Evolutionary conservation across 2,329 filamentous ascomycete species (phyloP).

Genomic region (Sarocladiaceae sp.): DNA sequence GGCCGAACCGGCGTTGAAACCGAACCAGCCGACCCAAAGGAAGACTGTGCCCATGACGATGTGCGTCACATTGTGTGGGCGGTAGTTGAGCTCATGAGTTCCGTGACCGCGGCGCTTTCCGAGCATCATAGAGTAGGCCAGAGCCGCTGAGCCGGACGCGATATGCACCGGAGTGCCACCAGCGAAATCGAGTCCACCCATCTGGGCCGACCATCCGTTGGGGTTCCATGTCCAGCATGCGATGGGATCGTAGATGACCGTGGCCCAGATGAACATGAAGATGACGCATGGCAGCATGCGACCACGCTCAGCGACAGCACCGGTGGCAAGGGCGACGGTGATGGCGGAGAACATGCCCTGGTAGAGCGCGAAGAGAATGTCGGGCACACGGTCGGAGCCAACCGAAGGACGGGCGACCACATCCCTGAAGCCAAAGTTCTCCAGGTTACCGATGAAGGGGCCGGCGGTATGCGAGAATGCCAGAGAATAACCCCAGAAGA

Average conservation of each 20-base stretch:
- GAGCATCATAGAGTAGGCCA: slow-evolving; percentile 88
- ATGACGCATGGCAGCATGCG: slow-evolving; percentile 82
- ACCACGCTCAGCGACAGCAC: slow-evolving; percentile 79
- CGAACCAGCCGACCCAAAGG: slow-evolving; percentile 93
- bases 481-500: slow-evolving; percentile 85
- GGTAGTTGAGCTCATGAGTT: slow-evolving; percentile 83
- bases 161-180: slow-evolving; percentile 90
- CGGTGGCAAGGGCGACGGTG: slow-evolving; percentile 78
- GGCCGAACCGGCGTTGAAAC: slow-evolving; percentile 85
- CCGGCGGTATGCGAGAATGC: slow-evolving; percentile 74
- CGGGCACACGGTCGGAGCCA: slow-evolving; percentile 66
- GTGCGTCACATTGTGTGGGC: slow-evolving; percentile 87
- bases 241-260: slow-evolving; percentile 84
- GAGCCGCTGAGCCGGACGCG: slow-evolving; percentile 70
- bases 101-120: slow-evolving; percentile 80
- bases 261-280: slow-evolving; percentile 92
- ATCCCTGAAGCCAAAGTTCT: slow-evolving; percentile 72
- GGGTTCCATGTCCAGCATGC: slow-evolving; percentile 95
- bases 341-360: slow-evolving; percentile 85
- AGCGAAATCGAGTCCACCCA: slow-evolving; percentile 83
- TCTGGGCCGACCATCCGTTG: slow-evolving; percentile 68
- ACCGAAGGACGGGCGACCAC: slow-evolving; percentile 72
- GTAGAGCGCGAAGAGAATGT: slow-evolving; percentile 79
- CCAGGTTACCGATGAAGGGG: slow-evolving; percentile 68
- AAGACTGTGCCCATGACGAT: slow-evolving; percentile 91